Conservation (phyloP, 257 asterid species). For the Solanum piurae region DNA sequence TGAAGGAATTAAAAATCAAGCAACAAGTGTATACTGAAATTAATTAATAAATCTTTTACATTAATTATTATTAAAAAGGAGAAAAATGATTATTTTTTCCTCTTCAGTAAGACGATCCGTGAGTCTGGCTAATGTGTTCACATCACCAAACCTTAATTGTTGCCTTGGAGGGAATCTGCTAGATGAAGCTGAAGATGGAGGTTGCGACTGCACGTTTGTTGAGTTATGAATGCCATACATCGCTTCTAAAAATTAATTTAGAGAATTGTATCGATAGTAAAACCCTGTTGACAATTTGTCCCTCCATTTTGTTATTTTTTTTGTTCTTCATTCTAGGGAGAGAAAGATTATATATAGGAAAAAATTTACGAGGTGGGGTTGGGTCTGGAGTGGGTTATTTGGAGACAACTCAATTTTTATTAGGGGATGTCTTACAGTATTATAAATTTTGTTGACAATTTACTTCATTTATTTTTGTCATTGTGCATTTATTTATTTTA, state of each 20-base stretch:
- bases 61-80: neutral
- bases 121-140: neutral
- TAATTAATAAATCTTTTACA: neutral
- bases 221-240: neutral
- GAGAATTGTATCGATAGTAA: no score
- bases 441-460: neutral
- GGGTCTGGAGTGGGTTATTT: neutral
- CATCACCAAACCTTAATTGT: neutral
- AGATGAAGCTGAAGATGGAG: neutral
- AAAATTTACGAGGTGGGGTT: neutral
- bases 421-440: neutral
- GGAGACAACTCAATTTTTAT: neutral
- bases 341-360: neutral
- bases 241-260: no score
- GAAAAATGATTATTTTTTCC: neutral
- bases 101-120: neutral
- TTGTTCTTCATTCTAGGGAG: neutral
- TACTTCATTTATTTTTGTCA: neutral
- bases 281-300: neutral
- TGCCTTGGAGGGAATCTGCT: neutral
- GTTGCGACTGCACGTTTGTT: neutral
- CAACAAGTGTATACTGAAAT: neutral
- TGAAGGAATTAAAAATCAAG: neutral
- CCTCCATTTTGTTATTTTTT: neutral
- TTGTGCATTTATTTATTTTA: neutral